Evolutionary conservation across 202 grass and related monocot genomes (phyloP).

Genomic region (Carex arenaria): DNA sequence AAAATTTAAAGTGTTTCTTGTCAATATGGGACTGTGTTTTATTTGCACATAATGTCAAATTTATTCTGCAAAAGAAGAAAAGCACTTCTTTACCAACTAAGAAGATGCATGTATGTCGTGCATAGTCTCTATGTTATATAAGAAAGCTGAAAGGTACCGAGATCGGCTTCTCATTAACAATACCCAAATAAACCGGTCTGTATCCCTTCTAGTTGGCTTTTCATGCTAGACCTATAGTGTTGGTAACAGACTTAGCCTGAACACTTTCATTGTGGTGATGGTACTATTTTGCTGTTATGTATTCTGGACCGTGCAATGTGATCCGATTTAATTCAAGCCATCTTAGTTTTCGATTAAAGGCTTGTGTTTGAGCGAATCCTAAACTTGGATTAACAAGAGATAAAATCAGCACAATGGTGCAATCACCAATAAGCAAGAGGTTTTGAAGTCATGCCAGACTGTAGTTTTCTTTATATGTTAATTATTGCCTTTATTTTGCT

Average conservation of each 20-base stretch:
- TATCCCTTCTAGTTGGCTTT: background rate
- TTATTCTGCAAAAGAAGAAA: background rate
- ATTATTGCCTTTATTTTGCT: background rate
- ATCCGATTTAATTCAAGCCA: background rate
- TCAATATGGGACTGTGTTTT: background rate
- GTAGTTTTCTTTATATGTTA: background rate
- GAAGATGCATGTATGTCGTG: background rate
- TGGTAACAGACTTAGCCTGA: background rate
- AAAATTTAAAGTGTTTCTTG: background rate
- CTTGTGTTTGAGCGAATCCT: background rate
- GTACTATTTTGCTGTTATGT: background rate
- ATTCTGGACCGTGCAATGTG: background rate
- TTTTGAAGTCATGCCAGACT: background rate
- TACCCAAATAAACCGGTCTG: background rate
- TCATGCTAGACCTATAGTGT: background rate
- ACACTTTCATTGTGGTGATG: background rate
- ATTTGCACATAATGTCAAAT: background rate
- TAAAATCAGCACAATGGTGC: background rate
- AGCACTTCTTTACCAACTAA: background rate
- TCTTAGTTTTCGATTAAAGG: background rate
- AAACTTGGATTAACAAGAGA: background rate
- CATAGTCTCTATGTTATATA: background rate
- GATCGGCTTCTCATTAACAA: background rate
- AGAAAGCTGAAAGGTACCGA: background rate
- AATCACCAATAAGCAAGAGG: background rate